phyloP scores from a whole-genome alignment of 805 yeast species.

The Candida khao-thaluensis region DNA sequence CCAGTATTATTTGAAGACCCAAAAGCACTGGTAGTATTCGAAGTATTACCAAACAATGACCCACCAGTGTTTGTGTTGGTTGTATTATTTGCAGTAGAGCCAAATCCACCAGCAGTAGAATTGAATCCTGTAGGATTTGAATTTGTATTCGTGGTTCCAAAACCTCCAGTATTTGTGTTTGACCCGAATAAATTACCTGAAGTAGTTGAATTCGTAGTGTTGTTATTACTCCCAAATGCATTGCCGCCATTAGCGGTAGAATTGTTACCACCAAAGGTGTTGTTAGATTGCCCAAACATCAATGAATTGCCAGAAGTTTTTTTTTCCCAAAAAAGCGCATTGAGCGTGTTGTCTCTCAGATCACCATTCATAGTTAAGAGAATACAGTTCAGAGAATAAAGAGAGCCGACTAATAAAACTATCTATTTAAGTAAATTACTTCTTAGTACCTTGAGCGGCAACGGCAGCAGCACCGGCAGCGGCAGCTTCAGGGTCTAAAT shows the following conservation, averaged over 20 bases:
- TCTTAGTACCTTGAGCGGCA: slow-evolving; percentile 83
- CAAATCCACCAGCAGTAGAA: slow-evolving; percentile 5
- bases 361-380: too few relatives aligned
- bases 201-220: not conserved
- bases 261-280: slow-evolving; percentile 9
- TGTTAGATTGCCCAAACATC: slow-evolving; percentile 11
- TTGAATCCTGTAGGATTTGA: slow-evolving; percentile 2
- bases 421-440: slow-evolving; percentile 19
- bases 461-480: slow-evolving; percentile 99
- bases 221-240: slow-evolving; percentile 17
- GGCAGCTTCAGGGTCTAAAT: slow-evolving; percentile 99
- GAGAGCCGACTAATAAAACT: too few relatives aligned
- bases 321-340: slow-evolving; percentile 1
- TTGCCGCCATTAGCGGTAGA: slow-evolving; percentile 15
- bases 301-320: slow-evolving; percentile 5
- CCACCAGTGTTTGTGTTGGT: slow-evolving; percentile 9
- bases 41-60: slow-evolving; percentile 5
- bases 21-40: slow-evolving; percentile 3
- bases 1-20: slow-evolving; percentile 4
- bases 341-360: slow-evolving; percentile 3
- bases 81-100: slow-evolving; percentile 5
- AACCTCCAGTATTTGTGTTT: slow-evolving; percentile 7
- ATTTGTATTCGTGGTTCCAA: slow-evolving; percentile 3
- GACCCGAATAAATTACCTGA: slow-evolving; percentile 24
- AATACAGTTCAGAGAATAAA: not conserved